phyloP scores from a whole-genome alignment of 768 basidiomycete genomes.

The Serendipita sp. region DNA sequence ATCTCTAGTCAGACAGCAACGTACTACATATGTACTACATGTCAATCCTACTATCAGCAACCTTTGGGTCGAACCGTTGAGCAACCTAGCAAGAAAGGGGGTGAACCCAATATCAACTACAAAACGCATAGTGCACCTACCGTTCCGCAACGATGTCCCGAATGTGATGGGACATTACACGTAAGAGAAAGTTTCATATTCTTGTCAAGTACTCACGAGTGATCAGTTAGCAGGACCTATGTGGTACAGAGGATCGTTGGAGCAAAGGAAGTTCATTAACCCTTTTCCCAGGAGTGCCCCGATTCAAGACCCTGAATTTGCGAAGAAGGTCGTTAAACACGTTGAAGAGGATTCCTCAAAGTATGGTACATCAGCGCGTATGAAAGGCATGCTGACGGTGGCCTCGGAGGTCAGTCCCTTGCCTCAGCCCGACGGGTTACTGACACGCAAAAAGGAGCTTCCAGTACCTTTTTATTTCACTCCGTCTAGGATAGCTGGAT shows the following conservation, averaged over 20 bases:
- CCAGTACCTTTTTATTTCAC: slow-evolving; percentile 74
- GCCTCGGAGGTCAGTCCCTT: too few species aligned
- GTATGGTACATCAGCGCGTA: slow-evolving; percentile 65
- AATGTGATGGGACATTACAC: slow-evolving; percentile 65
- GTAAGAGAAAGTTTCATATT: slow-evolving; percentile 27
- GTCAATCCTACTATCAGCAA: slow-evolving; percentile 70
- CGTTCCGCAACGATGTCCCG: slow-evolving; percentile 50
- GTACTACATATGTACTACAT: slow-evolving; percentile 71
- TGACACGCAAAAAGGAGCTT: slow-evolving; percentile 39
- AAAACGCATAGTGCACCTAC: slow-evolving; percentile 59
- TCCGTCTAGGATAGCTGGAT: slow-evolving; percentile 57
- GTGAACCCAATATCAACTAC: slow-evolving; percentile 44
- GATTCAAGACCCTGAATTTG: slow-evolving; percentile 62
- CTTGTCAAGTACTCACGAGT: not conserved
- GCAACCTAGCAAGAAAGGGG: slow-evolving; percentile 33
- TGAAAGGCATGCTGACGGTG: slow-evolving; percentile 44
- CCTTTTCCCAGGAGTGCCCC: slow-evolving; percentile 17
- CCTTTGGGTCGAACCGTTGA: slow-evolving; percentile 63
- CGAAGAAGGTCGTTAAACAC: slow-evolving; percentile 57
- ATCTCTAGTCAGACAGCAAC: slow-evolving; percentile 59
- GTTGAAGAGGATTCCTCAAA: slow-evolving; percentile 41
- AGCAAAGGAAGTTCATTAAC: not conserved
- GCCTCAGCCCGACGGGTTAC: not conserved
- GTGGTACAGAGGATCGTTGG: slow-evolving; percentile 54
- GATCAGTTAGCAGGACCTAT: slow-evolving; percentile 79